phyloP scores from a whole-genome alignment of 1,284 basidiomycete species.

The Phellopilus nigrolimitatus region DNA sequence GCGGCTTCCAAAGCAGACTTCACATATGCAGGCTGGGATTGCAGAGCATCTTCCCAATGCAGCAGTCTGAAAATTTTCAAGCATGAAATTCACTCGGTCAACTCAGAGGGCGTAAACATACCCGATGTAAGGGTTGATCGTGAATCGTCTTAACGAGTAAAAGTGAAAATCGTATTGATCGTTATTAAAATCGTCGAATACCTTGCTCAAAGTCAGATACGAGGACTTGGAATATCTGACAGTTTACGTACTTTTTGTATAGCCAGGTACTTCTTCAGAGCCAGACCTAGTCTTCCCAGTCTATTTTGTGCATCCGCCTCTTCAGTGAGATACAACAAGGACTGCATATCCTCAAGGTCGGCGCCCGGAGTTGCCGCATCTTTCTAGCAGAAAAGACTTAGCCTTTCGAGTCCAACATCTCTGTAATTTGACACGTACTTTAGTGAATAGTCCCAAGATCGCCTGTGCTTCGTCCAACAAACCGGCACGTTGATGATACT shows the following conservation, averaged over 20 bases:
- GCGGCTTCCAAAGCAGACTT: constrained; percentile 70
- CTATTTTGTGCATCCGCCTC: constrained; percentile 72
- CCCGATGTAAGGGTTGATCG: constrained; percentile 82
- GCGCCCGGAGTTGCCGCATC: constrained; percentile 72
- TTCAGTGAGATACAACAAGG: constrained; percentile 82
- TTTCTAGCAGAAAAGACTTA: constrained; percentile 49
- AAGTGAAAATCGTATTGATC: constrained; percentile 99
- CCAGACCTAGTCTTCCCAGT: constrained; percentile 67
- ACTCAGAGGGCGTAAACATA: constrained; percentile 28
- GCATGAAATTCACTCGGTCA: background rate
- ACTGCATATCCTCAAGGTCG: constrained; percentile 97
- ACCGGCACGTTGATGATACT: constrained; percentile 85
- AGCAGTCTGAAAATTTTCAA: constrained; percentile 52
- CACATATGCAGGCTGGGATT: constrained; percentile 73
- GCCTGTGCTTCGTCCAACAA: constrained; percentile 70
- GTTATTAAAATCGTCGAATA: constrained; percentile 87
- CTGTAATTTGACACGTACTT: constrained; percentile 43
- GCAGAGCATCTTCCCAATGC: constrained; percentile 77
- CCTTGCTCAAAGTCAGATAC: constrained; percentile 35
- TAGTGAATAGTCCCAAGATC: constrained; percentile 83
- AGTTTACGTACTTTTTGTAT: constrained; percentile 60
- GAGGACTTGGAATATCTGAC: constrained; percentile 1
- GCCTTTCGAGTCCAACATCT: background rate
- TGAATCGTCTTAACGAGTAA: constrained; percentile 90
- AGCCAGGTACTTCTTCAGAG: constrained; percentile 83